Evolutionary conservation across 2,329 filamentous ascomycete genomes (phyloP).

Genomic region (Colletotrichum sansevieriae): DNA sequence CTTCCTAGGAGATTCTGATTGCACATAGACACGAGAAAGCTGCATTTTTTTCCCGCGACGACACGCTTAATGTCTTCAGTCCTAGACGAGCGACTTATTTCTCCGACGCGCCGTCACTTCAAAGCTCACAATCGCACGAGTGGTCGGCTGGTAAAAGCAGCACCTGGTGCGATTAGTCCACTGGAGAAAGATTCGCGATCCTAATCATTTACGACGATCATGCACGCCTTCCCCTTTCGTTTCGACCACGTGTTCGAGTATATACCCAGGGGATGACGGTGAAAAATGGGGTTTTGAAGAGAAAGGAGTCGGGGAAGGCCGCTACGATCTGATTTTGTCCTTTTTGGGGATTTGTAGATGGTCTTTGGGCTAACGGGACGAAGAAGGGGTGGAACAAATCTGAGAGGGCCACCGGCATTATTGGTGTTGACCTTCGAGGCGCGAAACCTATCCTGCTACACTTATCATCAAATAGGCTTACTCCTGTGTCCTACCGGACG

Average conservation of each 20-base stretch:
- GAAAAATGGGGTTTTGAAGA: slow-evolving; percentile 47
- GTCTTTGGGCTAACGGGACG: not conserved
- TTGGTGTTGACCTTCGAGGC: not conserved
- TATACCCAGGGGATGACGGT: slow-evolving; percentile 53
- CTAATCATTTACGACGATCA: slow-evolving; percentile 47
- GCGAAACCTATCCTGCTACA: slow-evolving; percentile 34
- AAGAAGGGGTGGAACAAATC: slow-evolving; percentile 13
- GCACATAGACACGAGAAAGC: slow-evolving; percentile 49
- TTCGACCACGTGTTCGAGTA: slow-evolving; percentile 52
- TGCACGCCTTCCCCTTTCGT: slow-evolving; percentile 50
- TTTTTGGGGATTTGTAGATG: slow-evolving; percentile 20
- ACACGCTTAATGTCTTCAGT: slow-evolving; percentile 52
- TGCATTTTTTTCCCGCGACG: slow-evolving; percentile 49
- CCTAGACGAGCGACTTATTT: slow-evolving; percentile 48
- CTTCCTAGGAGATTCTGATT: slow-evolving; percentile 38
- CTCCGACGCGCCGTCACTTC: slow-evolving; percentile 44
- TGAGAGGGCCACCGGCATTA: slow-evolving; percentile 14
- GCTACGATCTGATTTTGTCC: slow-evolving; percentile 44
- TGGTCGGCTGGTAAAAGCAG: slow-evolving; percentile 21
- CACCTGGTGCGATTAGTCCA: slow-evolving; percentile 22
- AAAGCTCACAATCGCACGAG: slow-evolving; percentile 35
- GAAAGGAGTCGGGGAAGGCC: slow-evolving; percentile 49
- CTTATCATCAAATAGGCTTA: slow-evolving; percentile 32
- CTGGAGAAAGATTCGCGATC: slow-evolving; percentile 44
- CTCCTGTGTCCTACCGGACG: slow-evolving; percentile 23